Conservation (phyloP, 164 flowering plant genomes). For the Vitis vinifera region DNA sequence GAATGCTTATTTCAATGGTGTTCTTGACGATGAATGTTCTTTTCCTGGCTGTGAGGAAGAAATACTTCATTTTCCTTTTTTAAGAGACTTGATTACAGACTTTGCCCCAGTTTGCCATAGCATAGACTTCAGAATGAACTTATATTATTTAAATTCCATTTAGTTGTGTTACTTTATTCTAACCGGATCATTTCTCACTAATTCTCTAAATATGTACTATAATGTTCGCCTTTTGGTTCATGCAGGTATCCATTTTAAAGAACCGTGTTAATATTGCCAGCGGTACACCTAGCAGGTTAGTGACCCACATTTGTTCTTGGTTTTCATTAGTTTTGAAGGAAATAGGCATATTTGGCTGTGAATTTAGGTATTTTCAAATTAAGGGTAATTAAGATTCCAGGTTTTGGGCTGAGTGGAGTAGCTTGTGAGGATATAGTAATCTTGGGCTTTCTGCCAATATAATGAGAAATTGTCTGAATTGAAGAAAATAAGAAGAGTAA, state of each 20-base stretch:
- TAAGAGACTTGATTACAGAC: too few species aligned
- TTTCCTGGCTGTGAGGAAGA: not conserved
- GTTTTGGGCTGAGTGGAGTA: not conserved
- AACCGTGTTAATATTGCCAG: constrained; percentile 82
- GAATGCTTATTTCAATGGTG: too few species aligned
- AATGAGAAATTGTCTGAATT: too few species aligned
- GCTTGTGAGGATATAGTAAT: not conserved
- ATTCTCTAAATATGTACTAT: not conserved
- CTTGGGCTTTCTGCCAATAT: not conserved
- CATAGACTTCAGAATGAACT: too few species aligned
- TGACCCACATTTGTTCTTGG: not conserved
- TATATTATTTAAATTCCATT: too few species aligned
- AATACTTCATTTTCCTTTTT: not conserved
- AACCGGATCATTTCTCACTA: too few species aligned
- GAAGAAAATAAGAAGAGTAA: too few species aligned
- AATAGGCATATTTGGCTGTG: not conserved
- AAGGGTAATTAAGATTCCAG: not conserved
- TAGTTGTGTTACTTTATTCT: too few species aligned
- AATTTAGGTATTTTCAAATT: not conserved
- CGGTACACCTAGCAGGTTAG: constrained; percentile 96
- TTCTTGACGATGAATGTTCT: too few species aligned
- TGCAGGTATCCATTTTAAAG: constrained; percentile 69
- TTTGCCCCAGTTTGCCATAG: too few species aligned
- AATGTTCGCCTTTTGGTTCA: not conserved
- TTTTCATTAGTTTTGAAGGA: not conserved